Evolutionary conservation across 1,139 yeast species (phyloP).

Genomic region (Suhomyces anneliseae): DNA sequence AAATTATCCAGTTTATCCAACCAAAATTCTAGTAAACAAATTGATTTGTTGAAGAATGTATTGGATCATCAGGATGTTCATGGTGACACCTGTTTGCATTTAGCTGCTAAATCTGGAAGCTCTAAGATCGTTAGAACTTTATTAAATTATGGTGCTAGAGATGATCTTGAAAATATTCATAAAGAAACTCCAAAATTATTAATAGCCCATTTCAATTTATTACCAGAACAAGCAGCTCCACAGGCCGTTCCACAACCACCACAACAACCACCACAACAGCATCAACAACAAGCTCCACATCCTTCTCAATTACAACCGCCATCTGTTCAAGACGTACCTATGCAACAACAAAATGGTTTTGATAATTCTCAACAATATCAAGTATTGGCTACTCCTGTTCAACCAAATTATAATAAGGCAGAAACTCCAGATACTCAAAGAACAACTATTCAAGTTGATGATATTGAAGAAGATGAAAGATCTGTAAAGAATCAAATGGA

Average conservation of each 20-base stretch:
- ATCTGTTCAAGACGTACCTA: background rate
- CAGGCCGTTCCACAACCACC: constrained; percentile 5
- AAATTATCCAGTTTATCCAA: constrained; percentile 37
- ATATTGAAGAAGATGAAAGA: constrained; percentile 31
- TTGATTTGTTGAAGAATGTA: constrained; percentile 57
- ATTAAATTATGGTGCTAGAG: constrained; percentile 48
- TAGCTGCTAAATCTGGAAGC: constrained; percentile 53
- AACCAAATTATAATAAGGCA: constrained; percentile 23
- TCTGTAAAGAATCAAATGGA: constrained; percentile 38
- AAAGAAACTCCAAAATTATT: constrained; percentile 40
- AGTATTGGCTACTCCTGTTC: constrained; percentile 42
- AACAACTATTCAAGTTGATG: constrained; percentile 48
- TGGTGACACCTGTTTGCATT: constrained; percentile 69
- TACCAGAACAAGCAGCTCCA: constrained; percentile 13
- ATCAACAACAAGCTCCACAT: constrained; percentile 8
- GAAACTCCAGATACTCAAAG: constrained; percentile 52
- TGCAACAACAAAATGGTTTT: constrained; percentile 1
- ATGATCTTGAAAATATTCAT: constrained; percentile 42
- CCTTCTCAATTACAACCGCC: constrained; percentile 8
- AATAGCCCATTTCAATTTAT: constrained; percentile 28
- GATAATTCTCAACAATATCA: constrained; percentile 8
- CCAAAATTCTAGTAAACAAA: constrained; percentile 26
- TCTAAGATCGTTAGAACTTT: constrained; percentile 39
- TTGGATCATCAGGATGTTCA: constrained; percentile 67
- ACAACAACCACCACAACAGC: constrained; percentile 9